A percentile compares a stretch with the other conserved stretches of the same genome.
phyloP scores from a whole-genome alignment of 208 protist genomes.

The Leptomonas pyrrhocoris region DNA sequence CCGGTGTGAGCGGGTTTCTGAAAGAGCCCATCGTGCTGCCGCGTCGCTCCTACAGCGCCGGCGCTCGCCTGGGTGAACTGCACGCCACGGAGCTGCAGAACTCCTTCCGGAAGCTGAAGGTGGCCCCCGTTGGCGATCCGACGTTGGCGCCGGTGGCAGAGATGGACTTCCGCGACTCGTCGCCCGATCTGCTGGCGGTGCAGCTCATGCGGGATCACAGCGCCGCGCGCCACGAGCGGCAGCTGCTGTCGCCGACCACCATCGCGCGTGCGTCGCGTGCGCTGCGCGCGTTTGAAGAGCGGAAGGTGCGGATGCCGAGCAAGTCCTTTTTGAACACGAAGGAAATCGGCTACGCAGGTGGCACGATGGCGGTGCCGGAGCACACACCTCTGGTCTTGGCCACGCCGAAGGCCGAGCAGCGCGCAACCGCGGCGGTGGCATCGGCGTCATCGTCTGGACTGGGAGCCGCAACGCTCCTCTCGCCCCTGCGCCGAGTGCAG shows the following conservation, averaged over 20 bases:
- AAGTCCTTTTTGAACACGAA: constrained; percentile 35
- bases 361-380: constrained; percentile 33
- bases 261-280: constrained; percentile 43
- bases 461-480: neutral
- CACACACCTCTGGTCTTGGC: constrained; percentile 43
- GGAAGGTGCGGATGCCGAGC: constrained; percentile 46
- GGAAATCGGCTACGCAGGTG: constrained; percentile 27
- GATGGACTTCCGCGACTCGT: constrained; percentile 39
- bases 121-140: neutral
- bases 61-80: constrained; percentile 31
- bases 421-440: neutral
- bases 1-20: constrained; percentile 21
- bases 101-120: constrained; percentile 9
- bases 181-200: constrained; percentile 51
- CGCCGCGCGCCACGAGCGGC: constrained; percentile 18
- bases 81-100: neutral
- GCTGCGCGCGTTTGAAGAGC: constrained; percentile 47
- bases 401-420: constrained; percentile 4
- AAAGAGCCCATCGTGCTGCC: constrained; percentile 42
- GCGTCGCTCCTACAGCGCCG: constrained; percentile 47
- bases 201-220: constrained; percentile 49
- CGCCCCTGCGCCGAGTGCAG: constrained; percentile 35
- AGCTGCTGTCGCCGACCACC: constrained; percentile 45
- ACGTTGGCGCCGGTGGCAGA: constrained; percentile 11
- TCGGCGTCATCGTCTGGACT: neutral